Conservation (phyloP, 2,329 filamentous ascomycete genomes). For the Fusarium sp. region DNA sequence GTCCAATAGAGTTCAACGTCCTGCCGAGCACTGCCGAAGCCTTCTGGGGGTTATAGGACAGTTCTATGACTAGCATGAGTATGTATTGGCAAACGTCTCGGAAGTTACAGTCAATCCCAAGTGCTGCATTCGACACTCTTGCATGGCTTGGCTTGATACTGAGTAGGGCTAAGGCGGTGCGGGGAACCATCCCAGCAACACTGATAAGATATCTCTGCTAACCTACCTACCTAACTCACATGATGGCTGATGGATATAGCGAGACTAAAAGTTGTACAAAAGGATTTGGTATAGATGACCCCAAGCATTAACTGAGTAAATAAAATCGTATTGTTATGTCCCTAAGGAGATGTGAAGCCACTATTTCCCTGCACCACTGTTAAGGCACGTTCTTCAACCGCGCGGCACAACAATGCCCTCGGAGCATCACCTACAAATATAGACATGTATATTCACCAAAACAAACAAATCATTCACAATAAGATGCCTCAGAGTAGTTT, state of each 20-base stretch:
- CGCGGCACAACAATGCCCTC: neutral
- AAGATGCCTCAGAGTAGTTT: neutral
- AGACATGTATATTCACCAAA: neutral
- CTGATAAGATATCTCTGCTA: neutral
- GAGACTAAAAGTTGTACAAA: neutral
- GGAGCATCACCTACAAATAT: neutral
- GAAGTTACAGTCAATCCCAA: neutral
- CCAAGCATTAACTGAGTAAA: neutral
- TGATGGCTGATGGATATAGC: neutral
- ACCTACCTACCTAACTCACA: too few relatives aligned
- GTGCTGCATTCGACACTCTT: neutral
- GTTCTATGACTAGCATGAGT: neutral
- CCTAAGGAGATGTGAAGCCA: neutral
- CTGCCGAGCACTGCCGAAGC: neutral
- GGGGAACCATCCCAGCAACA: neutral
- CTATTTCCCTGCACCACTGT: neutral
- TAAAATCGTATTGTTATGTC: neutral
- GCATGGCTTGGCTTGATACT: neutral
- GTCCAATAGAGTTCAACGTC: neutral
- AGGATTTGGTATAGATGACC: neutral
- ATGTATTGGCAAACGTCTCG: neutral
- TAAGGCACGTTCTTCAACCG: neutral
- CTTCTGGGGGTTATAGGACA: neutral
- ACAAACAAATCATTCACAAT: neutral
- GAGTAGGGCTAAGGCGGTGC: neutral